These are phyloP conservation scores for Castanea mollissima DNA, from an alignment of 306 rosid species.

Conservation along the genomic window DNA sequence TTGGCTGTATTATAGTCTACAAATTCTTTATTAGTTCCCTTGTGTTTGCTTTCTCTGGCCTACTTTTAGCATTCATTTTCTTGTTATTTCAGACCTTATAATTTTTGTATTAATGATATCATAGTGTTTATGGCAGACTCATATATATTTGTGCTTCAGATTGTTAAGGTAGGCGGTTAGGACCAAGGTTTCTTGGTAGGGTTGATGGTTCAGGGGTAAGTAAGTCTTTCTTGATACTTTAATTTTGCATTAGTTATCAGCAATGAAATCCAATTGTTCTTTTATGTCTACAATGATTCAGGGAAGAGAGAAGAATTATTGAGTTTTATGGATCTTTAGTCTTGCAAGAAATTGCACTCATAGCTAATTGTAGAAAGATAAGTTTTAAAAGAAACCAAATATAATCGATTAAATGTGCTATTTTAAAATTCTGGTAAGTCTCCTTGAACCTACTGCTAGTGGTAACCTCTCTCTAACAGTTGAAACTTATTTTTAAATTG, in stretches of 20 bases:
- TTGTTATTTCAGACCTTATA: slow-evolving; percentile 16
- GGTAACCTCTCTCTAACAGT: too few species aligned
- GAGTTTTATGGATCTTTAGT: too few species aligned
- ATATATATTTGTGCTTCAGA: slow-evolving; percentile 52
- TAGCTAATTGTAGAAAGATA: too few species aligned
- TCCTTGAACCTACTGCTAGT: too few species aligned
- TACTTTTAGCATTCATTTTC: not conserved
- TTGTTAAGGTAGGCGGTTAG: slow-evolving; percentile 97
- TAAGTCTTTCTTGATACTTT: slow-evolving; percentile 17
- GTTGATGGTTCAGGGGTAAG: slow-evolving; percentile 96
- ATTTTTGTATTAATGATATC: slow-evolving; percentile 13
- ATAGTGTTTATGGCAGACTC: slow-evolving; percentile 7
- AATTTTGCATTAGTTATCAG: not conserved
- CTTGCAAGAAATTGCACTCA: too few species aligned
- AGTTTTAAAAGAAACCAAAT: too few species aligned
- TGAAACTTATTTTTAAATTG: too few species aligned
- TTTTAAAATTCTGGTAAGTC: too few species aligned
- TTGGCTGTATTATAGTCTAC: not conserved
- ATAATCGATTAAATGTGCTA: too few species aligned
- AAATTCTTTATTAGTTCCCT: not conserved
- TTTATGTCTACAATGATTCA: not conserved
- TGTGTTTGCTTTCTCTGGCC: not conserved
- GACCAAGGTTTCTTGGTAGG: slow-evolving; percentile 95
- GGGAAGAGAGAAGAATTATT: too few species aligned
- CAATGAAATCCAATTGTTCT: not conserved